Base-by-base conservation (phyloP, 2,329 filamentous ascomycete species). In the Acephala macrosclerotiorum region DNA sequence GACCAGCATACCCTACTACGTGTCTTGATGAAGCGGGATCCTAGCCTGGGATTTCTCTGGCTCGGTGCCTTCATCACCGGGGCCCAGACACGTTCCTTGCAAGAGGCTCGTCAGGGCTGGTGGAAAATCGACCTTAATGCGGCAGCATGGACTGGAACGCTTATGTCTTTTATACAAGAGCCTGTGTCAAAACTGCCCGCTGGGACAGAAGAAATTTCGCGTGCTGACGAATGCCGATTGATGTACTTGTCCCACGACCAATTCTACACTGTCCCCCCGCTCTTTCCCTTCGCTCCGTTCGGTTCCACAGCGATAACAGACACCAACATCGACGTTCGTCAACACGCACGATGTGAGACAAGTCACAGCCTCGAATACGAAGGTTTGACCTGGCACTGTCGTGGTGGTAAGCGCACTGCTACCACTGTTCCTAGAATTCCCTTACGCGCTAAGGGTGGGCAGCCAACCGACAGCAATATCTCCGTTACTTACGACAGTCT, bases 161-260 rank as follows among this genome's bases (percentile, higher is more conserved):
- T 68, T 16, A 68, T 70, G 59, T 73, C 71, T 63, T 71, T 72
- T 58, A 70, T 72, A 61, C 69, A 72, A 64, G 65, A 70, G 53
- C 68, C 69, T 60, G 65, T 71, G 6, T 66, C 64, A 57, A 60
- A n/a, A 58, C 29, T 63, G 14, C 55, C 29, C 51, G 35, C 47
- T 49, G 63, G 40, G 25, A 47, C 29, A 64, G 61, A 69, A 57
- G 66, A 65, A 40, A 69, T 70, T 45, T 66, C 66, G 25, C 64
- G 70, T 45, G 68, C 68, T 35, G 71, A 73, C 47, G 71, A 73
- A 66, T 68, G 64, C 60, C 68, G 70, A 67, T 57, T 72, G 58
- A 59, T 72, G 66, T 72, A 71, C 47, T 47, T 72, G 40, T 70
- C 60, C 22, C 67, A 70, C 60, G 65, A 70, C 26, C 64, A 65